phyloP scores from a whole-genome alignment of 2,329 filamentous ascomycete genomes.

The Pseudocercospora fuligena region DNA sequence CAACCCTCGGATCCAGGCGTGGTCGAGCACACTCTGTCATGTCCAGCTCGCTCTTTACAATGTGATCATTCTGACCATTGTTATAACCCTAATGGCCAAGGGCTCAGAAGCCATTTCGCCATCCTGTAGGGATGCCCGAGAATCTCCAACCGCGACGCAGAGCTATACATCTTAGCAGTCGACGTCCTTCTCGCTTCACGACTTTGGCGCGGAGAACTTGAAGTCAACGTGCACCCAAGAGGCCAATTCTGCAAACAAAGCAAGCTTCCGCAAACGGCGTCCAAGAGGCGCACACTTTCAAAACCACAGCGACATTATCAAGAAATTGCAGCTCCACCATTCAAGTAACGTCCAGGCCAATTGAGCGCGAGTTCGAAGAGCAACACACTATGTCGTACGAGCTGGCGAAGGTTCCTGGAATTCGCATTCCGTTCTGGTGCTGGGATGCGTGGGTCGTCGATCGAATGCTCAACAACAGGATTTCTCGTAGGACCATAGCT shows the following conservation, averaged over 20 bases:
- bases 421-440: neutral
- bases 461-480: neutral
- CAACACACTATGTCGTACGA: neutral
- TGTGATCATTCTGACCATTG: too few species aligned
- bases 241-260: neutral
- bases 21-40: too few species aligned
- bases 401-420: neutral
- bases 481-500: neutral
- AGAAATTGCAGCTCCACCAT: neutral
- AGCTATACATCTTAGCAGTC: too few species aligned
- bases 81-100: too few species aligned
- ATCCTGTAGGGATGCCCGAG: too few species aligned
- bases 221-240: neutral
- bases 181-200: too few species aligned
- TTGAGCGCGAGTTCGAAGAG: too few species aligned
- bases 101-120: too few species aligned
- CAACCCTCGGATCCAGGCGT: too few species aligned
- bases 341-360: too few species aligned
- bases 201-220: neutral
- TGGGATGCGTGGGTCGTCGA: neutral
- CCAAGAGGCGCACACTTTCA: neutral
- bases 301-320: neutral
- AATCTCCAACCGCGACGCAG: too few species aligned
- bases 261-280: neutral
- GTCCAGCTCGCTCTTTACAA: too few species aligned